Base-by-base conservation (phyloP, 2,329 filamentous ascomycete species). In the Penicillium sp. region DNA sequence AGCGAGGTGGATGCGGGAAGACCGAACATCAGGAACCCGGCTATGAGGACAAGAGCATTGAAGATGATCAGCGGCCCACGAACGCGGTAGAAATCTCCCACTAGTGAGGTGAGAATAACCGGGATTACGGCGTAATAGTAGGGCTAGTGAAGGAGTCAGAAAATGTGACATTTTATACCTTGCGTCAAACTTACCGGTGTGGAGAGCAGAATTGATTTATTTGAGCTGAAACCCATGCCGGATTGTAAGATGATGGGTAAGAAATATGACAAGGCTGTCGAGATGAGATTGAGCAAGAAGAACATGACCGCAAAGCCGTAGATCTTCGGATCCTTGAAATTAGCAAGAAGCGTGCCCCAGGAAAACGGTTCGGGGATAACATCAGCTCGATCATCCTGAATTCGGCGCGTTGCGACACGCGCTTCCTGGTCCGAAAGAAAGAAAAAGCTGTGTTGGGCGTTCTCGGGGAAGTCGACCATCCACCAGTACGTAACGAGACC, bases 391-490 rank as follows among this genome's bases (percentile, higher is more conserved):
- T 89, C 87, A 6, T 75, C 75, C 46, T 87, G 75, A 63, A 89
- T 88, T 6, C 86, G 78, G 5, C 75, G 72, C 2, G 84, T 77
- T 2, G 84, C 85, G 4, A 88, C 67, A n/a, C 75, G 71, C 38
- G 82, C 80, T 69, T 89, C 86, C 19, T 79, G 74, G 8, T 78
- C 67, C 2, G 78, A 81, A 23, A 89, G 76, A 67, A 89, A 89
- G 64, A 70, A 77, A 62, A 85, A 82, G 50, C 82, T 86, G 13
- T 73, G 73, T 52, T 84, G 77, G 1, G 84, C 79, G 27, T 84
- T 78, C 63, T 89, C 86, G 0, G 86, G 86, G 61, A 89, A 89
- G 66, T 89, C 86, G 42, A 89, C 78, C 75, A 89, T 88, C 86
- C 86, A 89, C 79, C 85, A 87, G 66, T 86, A 89, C 0, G 86